A percentile compares a stretch with the other conserved stretches of the same genome.
phyloP scores from a whole-genome alignment of 345 rosid genomes.

The Brassica carinata region DNA sequence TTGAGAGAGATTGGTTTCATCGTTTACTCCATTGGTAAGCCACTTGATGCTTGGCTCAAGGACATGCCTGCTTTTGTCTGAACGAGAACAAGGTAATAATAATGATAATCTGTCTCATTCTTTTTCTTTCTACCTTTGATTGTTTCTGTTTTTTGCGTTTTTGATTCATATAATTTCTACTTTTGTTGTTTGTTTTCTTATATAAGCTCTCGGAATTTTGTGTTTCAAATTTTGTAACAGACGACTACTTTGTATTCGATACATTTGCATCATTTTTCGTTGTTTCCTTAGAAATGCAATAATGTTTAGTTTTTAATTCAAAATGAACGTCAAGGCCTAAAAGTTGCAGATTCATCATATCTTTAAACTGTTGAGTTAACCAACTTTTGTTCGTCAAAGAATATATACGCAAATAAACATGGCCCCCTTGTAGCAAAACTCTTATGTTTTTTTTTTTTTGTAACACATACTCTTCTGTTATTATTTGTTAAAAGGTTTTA shows the following conservation, averaged over 20 bases:
- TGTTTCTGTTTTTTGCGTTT: slow-evolving; percentile 4
- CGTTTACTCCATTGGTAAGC: slow-evolving; percentile 58
- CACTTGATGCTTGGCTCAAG: slow-evolving; percentile 41
- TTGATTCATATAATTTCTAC: not conserved
- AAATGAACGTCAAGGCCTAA: not conserved
- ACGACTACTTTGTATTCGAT: slow-evolving; percentile 1
- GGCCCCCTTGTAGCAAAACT: no score
- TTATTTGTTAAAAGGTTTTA: no score
- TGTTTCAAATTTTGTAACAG: slow-evolving; percentile 19
- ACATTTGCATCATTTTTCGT: slow-evolving; percentile 20
- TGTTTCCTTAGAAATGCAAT: slow-evolving; percentile 16
- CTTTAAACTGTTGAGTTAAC: no score
- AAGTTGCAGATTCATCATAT: not conserved
- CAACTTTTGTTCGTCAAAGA: no score
- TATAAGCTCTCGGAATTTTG: not conserved
- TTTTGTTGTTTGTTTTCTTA: slow-evolving; percentile 5
- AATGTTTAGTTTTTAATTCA: slow-evolving; percentile 9
- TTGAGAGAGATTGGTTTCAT: slow-evolving; percentile 91
- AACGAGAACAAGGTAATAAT: slow-evolving; percentile 4
- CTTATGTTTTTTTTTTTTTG: no score
- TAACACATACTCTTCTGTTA: no score
- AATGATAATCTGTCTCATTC: not conserved
- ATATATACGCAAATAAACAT: no score
- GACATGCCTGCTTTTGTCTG: slow-evolving; percentile 47
- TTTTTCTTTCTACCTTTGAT: not conserved